phyloP scores from a whole-genome alignment of 441 rosid genomes.

The Iberis amara region DNA sequence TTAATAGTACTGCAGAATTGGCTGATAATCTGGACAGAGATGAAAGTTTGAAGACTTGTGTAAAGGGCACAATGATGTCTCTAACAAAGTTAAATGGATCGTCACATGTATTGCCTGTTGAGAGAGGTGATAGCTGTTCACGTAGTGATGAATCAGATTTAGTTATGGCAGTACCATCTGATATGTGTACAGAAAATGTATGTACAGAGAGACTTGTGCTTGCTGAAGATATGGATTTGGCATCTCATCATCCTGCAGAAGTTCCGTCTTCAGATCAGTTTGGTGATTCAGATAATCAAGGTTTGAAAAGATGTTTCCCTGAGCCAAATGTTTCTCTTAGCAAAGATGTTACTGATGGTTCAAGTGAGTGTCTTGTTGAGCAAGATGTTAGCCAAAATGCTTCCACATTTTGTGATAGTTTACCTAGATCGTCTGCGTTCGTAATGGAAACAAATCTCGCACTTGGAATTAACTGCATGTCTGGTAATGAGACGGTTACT shows the following conservation, averaged over 20 bases:
- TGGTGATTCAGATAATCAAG: constrained; percentile 26
- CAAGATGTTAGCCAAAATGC: constrained; percentile 33
- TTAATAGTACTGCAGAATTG: constrained; percentile 11
- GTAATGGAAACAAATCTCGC: constrained; percentile 29
- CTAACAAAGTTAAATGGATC: constrained; percentile 9
- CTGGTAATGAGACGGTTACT: constrained; percentile 28
- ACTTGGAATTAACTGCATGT: constrained; percentile 27
- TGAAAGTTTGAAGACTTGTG: constrained; percentile 9
- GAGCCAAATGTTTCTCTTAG: constrained; percentile 31
- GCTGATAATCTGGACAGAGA: constrained; percentile 14
- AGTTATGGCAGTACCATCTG: constrained; percentile 25
- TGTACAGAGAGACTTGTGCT: constrained; percentile 8
- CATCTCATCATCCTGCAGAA: constrained; percentile 29
- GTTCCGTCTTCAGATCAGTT: constrained; percentile 29
- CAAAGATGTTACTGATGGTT: constrained; percentile 27
- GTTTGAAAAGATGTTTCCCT: constrained; percentile 24
- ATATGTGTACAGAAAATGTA: constrained; percentile 19
- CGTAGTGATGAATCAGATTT: constrained; percentile 22
- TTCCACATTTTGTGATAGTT: constrained; percentile 32
- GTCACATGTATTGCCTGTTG: constrained; percentile 1
- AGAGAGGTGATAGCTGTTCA: constrained; percentile 17
- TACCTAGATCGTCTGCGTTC: constrained; percentile 30
- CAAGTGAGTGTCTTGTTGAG: constrained; percentile 27
- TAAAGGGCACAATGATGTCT: constrained; percentile 16
- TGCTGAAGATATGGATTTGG: constrained; percentile 19